Percentiles rank a stretch among this genome's conserved stretches.
Conservation (phyloP, 2,329 filamentous ascomycete species). For the Cryphonectria carpinicola region DNA sequence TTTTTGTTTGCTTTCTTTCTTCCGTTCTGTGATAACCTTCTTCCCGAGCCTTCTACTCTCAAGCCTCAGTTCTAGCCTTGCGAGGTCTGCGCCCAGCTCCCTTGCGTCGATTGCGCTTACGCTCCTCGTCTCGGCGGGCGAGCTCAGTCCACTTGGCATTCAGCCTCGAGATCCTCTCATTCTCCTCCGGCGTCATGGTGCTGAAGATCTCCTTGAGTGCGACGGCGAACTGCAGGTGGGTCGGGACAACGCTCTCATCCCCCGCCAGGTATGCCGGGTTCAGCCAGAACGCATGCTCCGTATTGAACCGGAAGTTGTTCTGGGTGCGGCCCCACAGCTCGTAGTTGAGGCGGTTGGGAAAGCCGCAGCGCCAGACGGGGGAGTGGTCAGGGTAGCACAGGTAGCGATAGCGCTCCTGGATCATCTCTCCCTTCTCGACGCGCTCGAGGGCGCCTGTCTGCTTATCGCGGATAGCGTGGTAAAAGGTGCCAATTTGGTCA, state of each 20-base stretch:
- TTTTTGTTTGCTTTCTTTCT: not conserved
- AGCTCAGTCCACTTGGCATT: not conserved
- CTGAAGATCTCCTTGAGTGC: not conserved
- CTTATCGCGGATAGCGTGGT: conserved; percentile 12
- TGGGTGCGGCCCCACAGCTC: conserved; percentile 8
- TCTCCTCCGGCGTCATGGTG: not conserved
- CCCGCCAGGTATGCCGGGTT: conserved; percentile 6
- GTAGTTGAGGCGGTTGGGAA: conserved; percentile 22
- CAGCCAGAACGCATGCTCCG: conserved; percentile 19
- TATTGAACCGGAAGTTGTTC: not conserved
- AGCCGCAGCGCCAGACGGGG: conserved; percentile 21
- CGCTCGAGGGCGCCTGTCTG: not conserved
- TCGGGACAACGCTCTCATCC: conserved; percentile 6
- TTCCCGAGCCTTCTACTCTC: not conserved
- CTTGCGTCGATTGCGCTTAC: not conserved
- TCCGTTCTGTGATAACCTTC: no score
- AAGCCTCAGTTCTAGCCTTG: not conserved
- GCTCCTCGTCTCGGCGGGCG: not conserved
- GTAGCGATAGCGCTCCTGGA: conserved; percentile 16
- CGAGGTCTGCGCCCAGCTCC: not conserved
- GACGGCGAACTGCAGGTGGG: conserved; percentile 1
- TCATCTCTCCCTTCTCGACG: conserved; percentile 12
- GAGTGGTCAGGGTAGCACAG: conserved; percentile 2
- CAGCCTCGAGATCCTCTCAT: conserved; percentile 1
- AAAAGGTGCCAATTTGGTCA: conserved; percentile 22